Conservation (phyloP, 2,329 filamentous ascomycete genomes). For the Calonectria ilicicola region DNA sequence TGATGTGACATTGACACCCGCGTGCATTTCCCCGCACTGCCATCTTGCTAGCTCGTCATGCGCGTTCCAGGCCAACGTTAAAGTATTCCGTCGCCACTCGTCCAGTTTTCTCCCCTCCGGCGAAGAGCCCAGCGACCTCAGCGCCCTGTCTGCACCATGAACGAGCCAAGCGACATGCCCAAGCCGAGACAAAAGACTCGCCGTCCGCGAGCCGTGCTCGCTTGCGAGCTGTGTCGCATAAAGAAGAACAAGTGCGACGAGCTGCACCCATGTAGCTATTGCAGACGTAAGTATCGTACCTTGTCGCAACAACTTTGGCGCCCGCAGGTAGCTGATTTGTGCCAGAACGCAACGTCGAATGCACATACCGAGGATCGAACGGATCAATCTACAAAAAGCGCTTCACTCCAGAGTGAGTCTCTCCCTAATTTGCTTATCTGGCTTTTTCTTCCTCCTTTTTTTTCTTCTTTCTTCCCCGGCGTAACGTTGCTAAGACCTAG, state of each 20-base stretch:
- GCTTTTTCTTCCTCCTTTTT: too few species aligned
- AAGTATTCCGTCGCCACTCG: constrained; percentile 6
- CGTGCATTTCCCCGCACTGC: constrained; percentile 13
- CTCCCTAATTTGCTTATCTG: background rate
- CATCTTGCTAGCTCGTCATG: constrained; percentile 10
- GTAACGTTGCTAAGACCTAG: background rate
- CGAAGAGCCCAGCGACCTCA: background rate
- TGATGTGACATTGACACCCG: constrained; percentile 8
- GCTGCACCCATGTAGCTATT: constrained; percentile 48
- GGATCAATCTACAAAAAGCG: constrained; percentile 7
- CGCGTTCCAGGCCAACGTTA: background rate
- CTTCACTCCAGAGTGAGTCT: constrained; percentile 6
- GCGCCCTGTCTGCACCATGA: background rate
- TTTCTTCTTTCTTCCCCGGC: too few species aligned
- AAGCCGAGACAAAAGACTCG: constrained; percentile 16
- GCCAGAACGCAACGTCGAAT: constrained; percentile 38
- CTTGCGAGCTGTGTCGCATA: constrained; percentile 58
- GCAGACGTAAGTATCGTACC: constrained; percentile 22
- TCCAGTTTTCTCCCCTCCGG: background rate
- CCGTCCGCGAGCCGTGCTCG: constrained; percentile 56
- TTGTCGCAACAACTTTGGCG: background rate
- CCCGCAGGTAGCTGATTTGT: background rate
- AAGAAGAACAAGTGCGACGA: constrained; percentile 64
- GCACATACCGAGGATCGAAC: constrained; percentile 41
- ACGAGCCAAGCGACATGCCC: constrained; percentile 1